Evolutionary conservation across 176 grass and related monocot genomes (phyloP).

Genomic region (Carex pumila): DNA sequence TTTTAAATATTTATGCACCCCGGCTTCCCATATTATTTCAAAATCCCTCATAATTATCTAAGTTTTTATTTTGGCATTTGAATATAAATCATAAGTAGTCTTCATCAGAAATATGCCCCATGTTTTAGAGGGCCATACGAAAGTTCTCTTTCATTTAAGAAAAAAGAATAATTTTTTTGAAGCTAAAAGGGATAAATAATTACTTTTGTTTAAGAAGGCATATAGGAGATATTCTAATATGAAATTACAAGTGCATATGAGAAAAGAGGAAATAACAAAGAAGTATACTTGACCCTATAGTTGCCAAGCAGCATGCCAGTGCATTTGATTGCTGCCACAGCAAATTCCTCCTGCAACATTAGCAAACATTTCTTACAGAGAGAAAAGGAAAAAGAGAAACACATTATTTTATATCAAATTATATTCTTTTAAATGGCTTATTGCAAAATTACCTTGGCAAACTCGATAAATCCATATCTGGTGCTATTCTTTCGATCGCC

Average conservation of each 20-base stretch:
- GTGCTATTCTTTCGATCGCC: neutral
- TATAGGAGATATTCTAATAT: neutral
- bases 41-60: neutral
- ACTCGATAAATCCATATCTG: slow-evolving; percentile 6
- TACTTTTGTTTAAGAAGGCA: neutral
- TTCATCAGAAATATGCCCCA: neutral
- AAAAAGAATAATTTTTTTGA: neutral
- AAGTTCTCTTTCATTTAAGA: neutral
- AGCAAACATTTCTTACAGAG: neutral
- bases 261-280: neutral
- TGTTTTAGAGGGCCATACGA: neutral
- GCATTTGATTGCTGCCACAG: neutral
- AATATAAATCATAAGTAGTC: neutral
- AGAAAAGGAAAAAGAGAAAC: neutral
- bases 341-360: slow-evolving; percentile 6
- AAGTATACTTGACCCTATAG: neutral
- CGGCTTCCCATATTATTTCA: neutral
- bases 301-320: neutral
- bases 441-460: slow-evolving; percentile 13
- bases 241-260: neutral
- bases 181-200: neutral
- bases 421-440: neutral
- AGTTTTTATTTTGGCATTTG: neutral
- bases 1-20: neutral
- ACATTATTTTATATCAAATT: neutral